Conservation (phyloP, 305 asterid species). For the Fraxinus platypoda region DNA sequence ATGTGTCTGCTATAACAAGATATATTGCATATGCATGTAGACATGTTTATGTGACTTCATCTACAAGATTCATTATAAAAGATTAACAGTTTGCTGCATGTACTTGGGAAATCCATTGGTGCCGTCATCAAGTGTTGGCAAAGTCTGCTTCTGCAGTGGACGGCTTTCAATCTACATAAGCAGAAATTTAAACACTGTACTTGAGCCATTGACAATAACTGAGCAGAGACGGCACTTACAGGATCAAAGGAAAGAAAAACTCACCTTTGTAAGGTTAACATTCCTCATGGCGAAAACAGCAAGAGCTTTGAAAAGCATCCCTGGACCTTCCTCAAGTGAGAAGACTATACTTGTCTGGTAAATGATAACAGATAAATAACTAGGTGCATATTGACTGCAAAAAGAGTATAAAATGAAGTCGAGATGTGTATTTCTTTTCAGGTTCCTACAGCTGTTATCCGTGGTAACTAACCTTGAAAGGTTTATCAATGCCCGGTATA, state of each 20-base stretch:
- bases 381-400: not conserved
- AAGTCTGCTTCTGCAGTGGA: slow-evolving; percentile 79
- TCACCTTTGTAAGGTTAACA: slow-evolving; percentile 92
- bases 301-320: slow-evolving; percentile 96
- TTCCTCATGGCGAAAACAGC: slow-evolving; percentile 94
- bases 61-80: slow-evolving; percentile 4
- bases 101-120: slow-evolving; percentile 71
- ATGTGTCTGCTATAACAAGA: not conserved
- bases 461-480: slow-evolving; percentile 73
- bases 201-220: slow-evolving; percentile 16
- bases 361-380: slow-evolving; percentile 18
- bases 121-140: slow-evolving; percentile 54
- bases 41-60: slow-evolving; percentile 12
- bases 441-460: not conserved
- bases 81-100: slow-evolving; percentile 19
- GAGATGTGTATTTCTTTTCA: not conserved
- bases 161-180: slow-evolving; percentile 89
- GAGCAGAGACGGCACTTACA: slow-evolving; percentile 10
- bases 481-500: slow-evolving; percentile 86
- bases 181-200: slow-evolving; percentile 8
- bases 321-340: slow-evolving; percentile 99
- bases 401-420: not conserved
- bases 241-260: slow-evolving; percentile 14
- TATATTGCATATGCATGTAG: slow-evolving; percentile 8
- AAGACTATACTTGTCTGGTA: slow-evolving; percentile 93